Conservation (phyloP, 2,329 filamentous ascomycete species). For the Elsinoe ampelina region DNA sequence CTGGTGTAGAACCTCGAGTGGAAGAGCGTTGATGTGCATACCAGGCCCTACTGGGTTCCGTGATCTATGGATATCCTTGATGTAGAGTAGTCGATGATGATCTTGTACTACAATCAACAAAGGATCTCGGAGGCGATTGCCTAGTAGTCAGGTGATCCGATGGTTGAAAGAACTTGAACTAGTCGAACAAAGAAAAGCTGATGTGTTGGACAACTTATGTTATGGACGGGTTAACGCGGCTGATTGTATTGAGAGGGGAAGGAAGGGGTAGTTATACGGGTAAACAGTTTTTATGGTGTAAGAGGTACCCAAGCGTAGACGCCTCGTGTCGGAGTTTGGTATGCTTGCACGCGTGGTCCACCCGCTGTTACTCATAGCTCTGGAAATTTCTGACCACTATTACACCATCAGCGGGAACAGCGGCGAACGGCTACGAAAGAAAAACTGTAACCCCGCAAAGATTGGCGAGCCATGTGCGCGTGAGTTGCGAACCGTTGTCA, state of each 20-base stretch:
- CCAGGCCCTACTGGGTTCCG: neutral
- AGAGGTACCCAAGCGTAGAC: neutral
- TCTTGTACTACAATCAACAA: neutral
- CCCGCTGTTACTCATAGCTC: constrained; percentile 6
- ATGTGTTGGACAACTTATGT: neutral
- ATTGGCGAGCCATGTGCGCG: constrained; percentile 12
- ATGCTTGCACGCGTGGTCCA: neutral
- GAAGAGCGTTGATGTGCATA: constrained; percentile 40
- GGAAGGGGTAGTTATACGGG: neutral
- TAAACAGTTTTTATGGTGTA: constrained; percentile 11
- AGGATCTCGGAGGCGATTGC: neutral
- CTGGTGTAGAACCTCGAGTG: constrained; percentile 42
- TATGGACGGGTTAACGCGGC: constrained; percentile 2
- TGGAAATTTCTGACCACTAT: constrained; percentile 1
- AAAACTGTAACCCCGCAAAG: constrained; percentile 8
- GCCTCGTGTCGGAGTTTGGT: constrained; percentile 6
- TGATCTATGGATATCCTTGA: neutral
- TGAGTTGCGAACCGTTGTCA: constrained; percentile 8
- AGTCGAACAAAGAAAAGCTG: neutral
- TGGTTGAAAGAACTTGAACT: neutral
- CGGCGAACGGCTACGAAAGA: constrained; percentile 4
- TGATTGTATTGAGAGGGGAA: neutral
- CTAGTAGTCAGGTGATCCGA: neutral
- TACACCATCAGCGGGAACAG: constrained; percentile 10
- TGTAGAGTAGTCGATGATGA: neutral